Evolutionary conservation across 2,329 filamentous ascomycete species (phyloP), one percentile per base, ranked within the genome.

Genomic region (Alternaria burnsii): DNA sequence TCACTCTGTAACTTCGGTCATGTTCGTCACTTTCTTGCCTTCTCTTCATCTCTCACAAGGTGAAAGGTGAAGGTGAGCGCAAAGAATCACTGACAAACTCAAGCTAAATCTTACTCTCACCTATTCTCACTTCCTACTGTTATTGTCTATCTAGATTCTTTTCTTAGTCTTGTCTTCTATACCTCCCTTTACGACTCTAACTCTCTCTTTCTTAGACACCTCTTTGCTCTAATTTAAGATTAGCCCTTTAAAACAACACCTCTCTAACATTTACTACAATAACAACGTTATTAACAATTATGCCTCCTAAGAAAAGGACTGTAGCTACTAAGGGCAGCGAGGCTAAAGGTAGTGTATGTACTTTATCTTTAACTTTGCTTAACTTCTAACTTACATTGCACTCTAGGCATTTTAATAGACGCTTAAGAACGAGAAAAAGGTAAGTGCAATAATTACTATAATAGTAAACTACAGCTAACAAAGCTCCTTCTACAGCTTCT

Each of bases 401-500:
- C 14, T 10, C n/a, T 44, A 69, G 65, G 56, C 59, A 24, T 58
- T 68, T 57, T 47, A 22, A 12, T 68, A 63, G 65, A 61, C 20
- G 20, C 20, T 20, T 3, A 63, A 22, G 63, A 68, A 70, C 42
- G 67, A 68, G 6, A 43, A 3, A 32, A 70, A 62, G 28, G 56
- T 59, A 46, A 6, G 3, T 4, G 11, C 22, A 11, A 14, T 12
- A n/a, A 40, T 3, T 11, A 5, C 14, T 16, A 20, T 18, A 34
- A 5, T 12, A n/a, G 26, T 20, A 3, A n/a, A 30, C n/a, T 83
- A 51, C 51, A 67, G 14, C 58, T 59, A 48, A 63, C 30, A 10
- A 22, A 30, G 14, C 10, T 6, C 22, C 34, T 20, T 20, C 20
- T 20, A 6, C 7, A 78, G 72, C 57, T 71, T 57, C 46, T 72